These are phyloP conservation scores for Fistulifera pelliculosa DNA, from an alignment of 108 stramenopile species.

Conservation along the genomic window DNA sequence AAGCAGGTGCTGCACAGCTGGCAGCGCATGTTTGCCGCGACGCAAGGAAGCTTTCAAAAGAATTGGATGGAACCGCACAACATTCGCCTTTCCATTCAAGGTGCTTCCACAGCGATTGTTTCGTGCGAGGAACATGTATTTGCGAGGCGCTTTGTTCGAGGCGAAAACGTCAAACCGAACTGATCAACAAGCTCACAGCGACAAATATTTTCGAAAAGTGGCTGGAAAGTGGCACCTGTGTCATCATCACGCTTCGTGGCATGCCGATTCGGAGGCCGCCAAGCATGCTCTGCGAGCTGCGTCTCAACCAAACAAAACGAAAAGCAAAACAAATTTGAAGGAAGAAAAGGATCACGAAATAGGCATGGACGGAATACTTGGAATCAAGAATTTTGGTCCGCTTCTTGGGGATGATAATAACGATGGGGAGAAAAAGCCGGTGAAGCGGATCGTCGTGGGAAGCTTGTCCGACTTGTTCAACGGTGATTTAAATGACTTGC, in stretches of 20 bases:
- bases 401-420: slow-evolving; percentile 27
- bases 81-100: slow-evolving; percentile 62
- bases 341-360: slow-evolving; percentile 5
- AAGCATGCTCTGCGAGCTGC: slow-evolving; percentile 31
- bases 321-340: neutral
- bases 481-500: slow-evolving; percentile 33
- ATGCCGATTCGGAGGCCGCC: slow-evolving; percentile 64
- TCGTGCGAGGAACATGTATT: slow-evolving; percentile 81
- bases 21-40: slow-evolving; percentile 57
- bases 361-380: slow-evolving; percentile 31
- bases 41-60: slow-evolving; percentile 33
- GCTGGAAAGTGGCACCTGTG: slow-evolving; percentile 67
- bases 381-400: slow-evolving; percentile 31
- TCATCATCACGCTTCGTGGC: slow-evolving; percentile 81
- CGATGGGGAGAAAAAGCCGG: slow-evolving; percentile 7
- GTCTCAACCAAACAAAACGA: neutral
- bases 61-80: slow-evolving; percentile 66
- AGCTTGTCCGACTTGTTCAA: slow-evolving; percentile 32
- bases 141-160: slow-evolving; percentile 47
- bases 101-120: slow-evolving; percentile 57
- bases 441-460: slow-evolving; percentile 19
- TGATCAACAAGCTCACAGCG: slow-evolving; percentile 60
- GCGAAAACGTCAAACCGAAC: slow-evolving; percentile 30
- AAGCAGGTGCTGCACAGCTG: slow-evolving; percentile 53
- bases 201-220: slow-evolving; percentile 84